A percentile compares a stretch with the other conserved stretches of the same genome.
Evolutionary conservation across 345 rosid genomes (phyloP).

Genomic region (Cardamine resedifolia): DNA sequence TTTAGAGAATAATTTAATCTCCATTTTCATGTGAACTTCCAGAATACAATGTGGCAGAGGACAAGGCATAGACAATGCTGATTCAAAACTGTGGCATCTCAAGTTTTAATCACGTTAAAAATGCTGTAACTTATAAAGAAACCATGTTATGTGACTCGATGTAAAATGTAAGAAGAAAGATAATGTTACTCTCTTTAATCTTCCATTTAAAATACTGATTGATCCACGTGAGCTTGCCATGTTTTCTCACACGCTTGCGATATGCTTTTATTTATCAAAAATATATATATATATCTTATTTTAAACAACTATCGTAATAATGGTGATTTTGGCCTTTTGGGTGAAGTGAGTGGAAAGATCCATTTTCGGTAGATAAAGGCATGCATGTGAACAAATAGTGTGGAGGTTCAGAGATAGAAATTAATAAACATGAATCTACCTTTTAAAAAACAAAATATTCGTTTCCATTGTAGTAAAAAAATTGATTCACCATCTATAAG

Average conservation of each 20-base stretch:
- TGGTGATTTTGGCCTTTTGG: too few species aligned
- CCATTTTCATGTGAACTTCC: neutral
- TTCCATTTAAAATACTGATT: neutral
- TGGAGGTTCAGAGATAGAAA: neutral
- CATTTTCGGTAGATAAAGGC: neutral
- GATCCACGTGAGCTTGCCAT: neutral
- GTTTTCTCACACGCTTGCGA: neutral
- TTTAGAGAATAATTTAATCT: neutral
- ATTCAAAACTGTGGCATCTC: neutral
- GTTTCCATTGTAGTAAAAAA: neutral
- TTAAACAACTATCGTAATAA: neutral
- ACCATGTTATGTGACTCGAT: neutral
- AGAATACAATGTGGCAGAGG: neutral
- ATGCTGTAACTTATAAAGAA: neutral
- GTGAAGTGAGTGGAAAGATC: neutral
- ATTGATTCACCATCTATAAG: neutral
- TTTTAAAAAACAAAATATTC: neutral
- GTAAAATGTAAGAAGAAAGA: neutral
- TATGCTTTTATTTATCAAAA: neutral
- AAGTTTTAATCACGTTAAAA: conserved; percentile 4
- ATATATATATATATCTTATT: too few species aligned
- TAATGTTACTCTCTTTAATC: neutral
- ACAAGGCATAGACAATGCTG: conserved; percentile 10
- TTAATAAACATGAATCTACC: neutral
- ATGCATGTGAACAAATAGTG: conserved; percentile 9